Conservation (phyloP, 2,329 filamentous ascomycete genomes). For the Paracoccidioides brasiliensis region DNA sequence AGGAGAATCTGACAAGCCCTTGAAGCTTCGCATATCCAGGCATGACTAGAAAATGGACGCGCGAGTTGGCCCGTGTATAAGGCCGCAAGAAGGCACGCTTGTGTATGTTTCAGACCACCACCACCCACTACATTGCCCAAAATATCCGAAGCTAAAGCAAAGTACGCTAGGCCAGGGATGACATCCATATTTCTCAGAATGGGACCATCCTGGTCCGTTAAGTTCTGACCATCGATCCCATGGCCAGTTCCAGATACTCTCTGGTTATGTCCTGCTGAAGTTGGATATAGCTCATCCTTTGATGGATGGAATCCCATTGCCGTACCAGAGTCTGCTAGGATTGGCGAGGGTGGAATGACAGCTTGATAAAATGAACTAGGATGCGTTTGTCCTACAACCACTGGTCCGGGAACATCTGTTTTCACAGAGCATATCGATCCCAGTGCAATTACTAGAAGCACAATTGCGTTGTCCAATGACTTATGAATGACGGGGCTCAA, state of each 20-base stretch:
- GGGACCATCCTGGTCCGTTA: slow-evolving; percentile 13
- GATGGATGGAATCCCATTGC: not conserved
- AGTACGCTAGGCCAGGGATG: slow-evolving; percentile 83
- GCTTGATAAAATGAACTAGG: slow-evolving; percentile 12
- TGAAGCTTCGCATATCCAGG: slow-evolving; percentile 51
- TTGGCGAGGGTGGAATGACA: not conserved
- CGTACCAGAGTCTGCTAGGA: not conserved
- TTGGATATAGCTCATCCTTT: not conserved
- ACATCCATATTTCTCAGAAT: slow-evolving; percentile 58
- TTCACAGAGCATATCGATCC: slow-evolving; percentile 62
- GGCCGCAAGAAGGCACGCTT: slow-evolving; percentile 71
- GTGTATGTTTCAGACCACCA: slow-evolving; percentile 69
- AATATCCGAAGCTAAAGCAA: slow-evolving; percentile 74
- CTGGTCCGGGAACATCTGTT: slow-evolving; percentile 39
- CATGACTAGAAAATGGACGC: slow-evolving; percentile 73
- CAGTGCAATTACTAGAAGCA: slow-evolving; percentile 70
- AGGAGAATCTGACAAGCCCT: slow-evolving; percentile 57
- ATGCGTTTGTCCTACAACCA: slow-evolving; percentile 17
- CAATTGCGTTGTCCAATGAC: slow-evolving; percentile 66
- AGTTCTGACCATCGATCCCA: slow-evolving; percentile 6
- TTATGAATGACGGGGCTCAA: slow-evolving; percentile 28
- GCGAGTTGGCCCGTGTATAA: slow-evolving; percentile 82
- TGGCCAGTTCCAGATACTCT: slow-evolving; percentile 6
- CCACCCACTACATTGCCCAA: slow-evolving; percentile 68
- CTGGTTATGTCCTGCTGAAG: slow-evolving; percentile 6